A percentile compares a stretch with the other conserved stretches of the same genome.
Conservation (phyloP, 1,284 basidiomycete species). For the Leccinum proliferum region DNA sequence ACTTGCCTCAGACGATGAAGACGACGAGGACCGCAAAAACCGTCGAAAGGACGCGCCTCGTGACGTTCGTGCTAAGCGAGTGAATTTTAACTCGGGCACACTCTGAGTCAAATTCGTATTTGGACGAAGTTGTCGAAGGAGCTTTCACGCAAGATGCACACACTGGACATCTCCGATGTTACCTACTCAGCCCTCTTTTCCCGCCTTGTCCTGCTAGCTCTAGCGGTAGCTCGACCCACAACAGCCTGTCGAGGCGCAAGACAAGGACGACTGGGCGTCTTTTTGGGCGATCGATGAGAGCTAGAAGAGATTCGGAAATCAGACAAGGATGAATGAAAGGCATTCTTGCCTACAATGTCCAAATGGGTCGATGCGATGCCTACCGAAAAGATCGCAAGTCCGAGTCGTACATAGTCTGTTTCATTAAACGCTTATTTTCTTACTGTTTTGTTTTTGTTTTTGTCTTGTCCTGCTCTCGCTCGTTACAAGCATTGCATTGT, state of each 20-base stretch:
- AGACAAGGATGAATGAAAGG: constrained; percentile 18
- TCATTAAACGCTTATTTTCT: neutral
- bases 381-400: neutral
- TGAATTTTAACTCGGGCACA: neutral
- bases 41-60: neutral
- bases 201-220: neutral
- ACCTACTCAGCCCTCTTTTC: neutral
- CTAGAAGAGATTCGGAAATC: constrained; percentile 25
- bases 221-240: neutral
- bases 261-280: constrained; percentile 17
- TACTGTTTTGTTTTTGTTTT: neutral
- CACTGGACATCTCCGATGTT: neutral
- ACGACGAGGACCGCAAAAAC: neutral
- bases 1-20: neutral
- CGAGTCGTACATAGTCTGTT: neutral
- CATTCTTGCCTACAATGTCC: neutral
- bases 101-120: too few relatives aligned
- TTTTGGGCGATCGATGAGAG: constrained; percentile 24
- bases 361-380: neutral
- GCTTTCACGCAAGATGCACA: neutral
- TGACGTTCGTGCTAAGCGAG: neutral
- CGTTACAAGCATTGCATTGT: neutral
- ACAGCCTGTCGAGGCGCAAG: neutral
- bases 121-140: neutral
- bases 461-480: neutral